A percentile compares a stretch with the other conserved stretches of the same genome.
These are phyloP conservation scores for Penstemon davidsonii DNA, from an alignment of 257 asterid genomes.

Conservation along the genomic window DNA sequence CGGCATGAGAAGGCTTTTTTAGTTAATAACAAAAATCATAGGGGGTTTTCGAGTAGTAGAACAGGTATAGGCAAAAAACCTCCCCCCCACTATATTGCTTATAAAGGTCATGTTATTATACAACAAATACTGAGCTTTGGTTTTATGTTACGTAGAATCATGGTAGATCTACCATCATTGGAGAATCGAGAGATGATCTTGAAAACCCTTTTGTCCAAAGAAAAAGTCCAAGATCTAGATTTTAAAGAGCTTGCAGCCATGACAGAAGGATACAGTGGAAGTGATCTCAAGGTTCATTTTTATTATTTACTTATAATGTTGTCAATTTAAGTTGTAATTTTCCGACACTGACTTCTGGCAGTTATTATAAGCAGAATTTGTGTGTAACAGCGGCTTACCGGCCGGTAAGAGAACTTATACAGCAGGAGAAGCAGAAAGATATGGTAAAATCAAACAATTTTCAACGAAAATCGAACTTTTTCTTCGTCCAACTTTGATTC, in stretches of 20 bases:
- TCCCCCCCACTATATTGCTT: too few relatives aligned
- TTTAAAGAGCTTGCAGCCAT: conserved; percentile 77
- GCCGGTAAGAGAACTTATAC: conserved; percentile 88
- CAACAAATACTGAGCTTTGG: conserved; percentile 22
- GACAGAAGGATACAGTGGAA: conserved; percentile 96
- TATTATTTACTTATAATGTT: conserved; percentile 3
- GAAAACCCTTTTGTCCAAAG: conserved; percentile 81
- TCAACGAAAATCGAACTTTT: conserved; percentile 5
- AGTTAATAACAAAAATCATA: too few relatives aligned
- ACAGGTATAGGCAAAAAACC: too few relatives aligned
- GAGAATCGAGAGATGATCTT: conserved; percentile 90
- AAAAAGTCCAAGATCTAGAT: conserved; percentile 70
- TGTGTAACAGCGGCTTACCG: conserved; percentile 90
- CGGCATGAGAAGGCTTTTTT: too few relatives aligned
- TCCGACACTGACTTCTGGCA: conserved; percentile 30
- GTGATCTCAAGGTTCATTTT: conserved; percentile 88
- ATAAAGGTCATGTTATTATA: background rate
- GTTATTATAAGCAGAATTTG: conserved; percentile 59
- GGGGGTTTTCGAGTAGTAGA: too few relatives aligned
- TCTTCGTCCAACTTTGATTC: background rate
- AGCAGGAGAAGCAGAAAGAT: conserved; percentile 70
- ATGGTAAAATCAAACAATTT: conserved; percentile 40
- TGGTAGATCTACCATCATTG: conserved; percentile 88
- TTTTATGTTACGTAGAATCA: conserved; percentile 61
- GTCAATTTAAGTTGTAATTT: background rate